Conservation (phyloP, 306 rosid species). For the Trichosanthes cucumerina region DNA sequence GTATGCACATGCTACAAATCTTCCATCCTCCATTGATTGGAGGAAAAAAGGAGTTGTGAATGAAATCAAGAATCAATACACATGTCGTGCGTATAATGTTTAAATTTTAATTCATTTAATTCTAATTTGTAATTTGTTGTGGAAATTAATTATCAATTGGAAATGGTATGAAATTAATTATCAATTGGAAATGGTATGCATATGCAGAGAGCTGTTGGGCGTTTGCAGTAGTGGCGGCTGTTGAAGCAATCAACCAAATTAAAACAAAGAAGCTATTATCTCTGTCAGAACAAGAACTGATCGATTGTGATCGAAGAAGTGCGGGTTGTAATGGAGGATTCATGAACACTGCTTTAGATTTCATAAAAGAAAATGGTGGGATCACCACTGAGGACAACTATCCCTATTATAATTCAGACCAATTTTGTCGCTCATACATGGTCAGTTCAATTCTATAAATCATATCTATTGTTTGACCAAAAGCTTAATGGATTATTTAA, state of each 20-base stretch:
- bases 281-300: slow-evolving; percentile 37
- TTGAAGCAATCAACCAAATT: slow-evolving; percentile 34
- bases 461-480: no score
- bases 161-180: no score
- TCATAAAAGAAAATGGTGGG: slow-evolving; percentile 21
- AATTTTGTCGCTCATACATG: slow-evolving; percentile 19
- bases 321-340: slow-evolving; percentile 39
- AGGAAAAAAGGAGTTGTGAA: slow-evolving; percentile 34
- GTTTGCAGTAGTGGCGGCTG: slow-evolving; percentile 29
- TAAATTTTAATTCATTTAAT: no score
- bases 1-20: slow-evolving; percentile 7
- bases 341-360: slow-evolving; percentile 25
- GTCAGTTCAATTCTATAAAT: slow-evolving; percentile 3
- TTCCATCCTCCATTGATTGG: slow-evolving; percentile 34
- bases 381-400: slow-evolving; percentile 27
- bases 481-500: background rate
- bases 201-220: slow-evolving; percentile 39
- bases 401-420: slow-evolving; percentile 21
- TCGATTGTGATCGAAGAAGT: slow-evolving; percentile 23
- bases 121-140: no score
- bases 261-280: slow-evolving; percentile 19
- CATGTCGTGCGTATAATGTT: no score
- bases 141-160: no score
- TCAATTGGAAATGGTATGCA: no score
- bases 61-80: slow-evolving; percentile 13